Conservation (phyloP, 1,139 yeast genomes). For the Saccharomyces hybrid region DNA sequence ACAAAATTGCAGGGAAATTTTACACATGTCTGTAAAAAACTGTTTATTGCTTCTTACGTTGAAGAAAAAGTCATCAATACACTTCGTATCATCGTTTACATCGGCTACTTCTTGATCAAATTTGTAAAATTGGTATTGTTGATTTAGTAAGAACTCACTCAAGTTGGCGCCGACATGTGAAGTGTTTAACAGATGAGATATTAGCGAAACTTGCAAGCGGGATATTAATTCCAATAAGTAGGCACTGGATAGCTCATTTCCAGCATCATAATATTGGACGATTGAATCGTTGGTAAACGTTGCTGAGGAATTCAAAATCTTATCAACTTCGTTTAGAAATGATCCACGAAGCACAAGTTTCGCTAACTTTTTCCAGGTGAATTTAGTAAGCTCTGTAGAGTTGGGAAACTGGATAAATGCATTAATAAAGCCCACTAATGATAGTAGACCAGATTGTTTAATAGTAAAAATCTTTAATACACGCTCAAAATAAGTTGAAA, state of each 20-base stretch:
- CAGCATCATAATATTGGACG: conserved; percentile 27
- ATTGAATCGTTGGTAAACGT: conserved; percentile 26
- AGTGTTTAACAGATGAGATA: conserved; percentile 11
- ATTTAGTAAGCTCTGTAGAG: conserved; percentile 16
- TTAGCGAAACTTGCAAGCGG: conserved; percentile 20
- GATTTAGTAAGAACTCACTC: conserved; percentile 15
- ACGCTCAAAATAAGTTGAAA: background rate
- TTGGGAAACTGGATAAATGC: conserved; percentile 20
- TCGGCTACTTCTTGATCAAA: conserved; percentile 1
- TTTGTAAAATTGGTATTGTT: conserved; percentile 16
- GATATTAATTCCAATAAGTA: conserved; percentile 21
- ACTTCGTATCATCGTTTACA: conserved; percentile 1
- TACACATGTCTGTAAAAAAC: conserved; percentile 12
- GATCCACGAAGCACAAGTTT: conserved; percentile 15
- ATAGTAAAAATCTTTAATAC: conserved; percentile 17
- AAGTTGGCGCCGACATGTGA: conserved; percentile 7
- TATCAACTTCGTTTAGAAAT: conserved; percentile 19
- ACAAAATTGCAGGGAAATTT: conserved; percentile 14
- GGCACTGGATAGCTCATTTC: conserved; percentile 25
- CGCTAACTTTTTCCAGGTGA: conserved; percentile 17
- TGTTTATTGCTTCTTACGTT: conserved; percentile 6
- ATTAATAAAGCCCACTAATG: conserved; percentile 28
- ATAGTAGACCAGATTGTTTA: conserved; percentile 24
- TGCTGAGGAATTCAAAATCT: conserved; percentile 16
- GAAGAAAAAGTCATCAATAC: conserved; percentile 3